These are phyloP conservation scores for Pholiota molesta DNA, from an alignment of 768 basidiomycete genomes.

Conservation along the genomic window DNA sequence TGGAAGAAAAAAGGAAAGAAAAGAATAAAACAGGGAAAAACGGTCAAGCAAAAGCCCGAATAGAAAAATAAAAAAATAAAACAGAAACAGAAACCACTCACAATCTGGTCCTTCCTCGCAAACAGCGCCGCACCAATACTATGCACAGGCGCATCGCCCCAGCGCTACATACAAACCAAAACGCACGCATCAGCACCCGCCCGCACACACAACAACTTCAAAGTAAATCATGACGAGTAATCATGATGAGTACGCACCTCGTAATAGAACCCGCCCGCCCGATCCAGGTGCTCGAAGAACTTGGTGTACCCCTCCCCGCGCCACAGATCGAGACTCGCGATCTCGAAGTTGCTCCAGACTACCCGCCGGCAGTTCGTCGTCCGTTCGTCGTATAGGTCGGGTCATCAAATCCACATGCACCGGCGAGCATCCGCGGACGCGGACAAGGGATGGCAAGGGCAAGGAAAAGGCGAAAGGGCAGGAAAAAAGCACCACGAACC, in stretches of 20 bases:
- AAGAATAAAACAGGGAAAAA: no score
- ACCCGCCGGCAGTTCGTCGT: not conserved
- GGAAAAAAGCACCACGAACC: no score
- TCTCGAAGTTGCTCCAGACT: constrained; percentile 78
- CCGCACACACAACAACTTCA: no score
- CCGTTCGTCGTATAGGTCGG: no score
- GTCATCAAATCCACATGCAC: no score
- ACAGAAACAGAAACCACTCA: not conserved
- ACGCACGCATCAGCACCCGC: no score
- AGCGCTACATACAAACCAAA: constrained; percentile 44
- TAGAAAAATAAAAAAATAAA: not conserved
- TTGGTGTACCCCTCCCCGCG: constrained; percentile 60
- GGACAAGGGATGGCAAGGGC: no score
- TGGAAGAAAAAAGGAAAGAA: no score
- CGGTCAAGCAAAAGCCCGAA: no score
- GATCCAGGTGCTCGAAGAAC: constrained; percentile 69
- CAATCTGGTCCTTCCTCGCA: constrained; percentile 63
- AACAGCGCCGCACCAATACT: constrained; percentile 81
- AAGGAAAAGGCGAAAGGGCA: no score
- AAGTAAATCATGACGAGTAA: no score
- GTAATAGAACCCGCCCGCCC: constrained; percentile 69
- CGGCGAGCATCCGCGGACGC: no score
- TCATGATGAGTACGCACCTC: constrained; percentile 44
- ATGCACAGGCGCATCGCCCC: constrained; percentile 90
- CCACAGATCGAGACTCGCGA: constrained; percentile 72